phyloP scores from a whole-genome alignment of 371 early-diverging fungal species.

The Lichtheimia ornata region DNA sequence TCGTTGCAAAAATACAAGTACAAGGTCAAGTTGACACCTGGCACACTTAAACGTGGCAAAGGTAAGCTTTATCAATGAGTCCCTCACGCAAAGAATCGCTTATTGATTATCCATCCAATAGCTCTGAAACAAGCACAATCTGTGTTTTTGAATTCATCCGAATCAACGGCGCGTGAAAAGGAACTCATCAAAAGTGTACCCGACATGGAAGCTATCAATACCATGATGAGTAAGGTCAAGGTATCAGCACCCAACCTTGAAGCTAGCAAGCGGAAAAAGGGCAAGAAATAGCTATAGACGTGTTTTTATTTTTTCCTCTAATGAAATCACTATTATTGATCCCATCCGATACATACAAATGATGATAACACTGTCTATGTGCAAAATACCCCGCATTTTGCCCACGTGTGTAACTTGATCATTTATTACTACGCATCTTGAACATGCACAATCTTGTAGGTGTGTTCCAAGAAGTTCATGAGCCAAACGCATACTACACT shows the following conservation, averaged over 20 bases:
- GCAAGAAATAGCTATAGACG: constrained; percentile 21
- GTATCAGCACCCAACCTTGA: constrained; percentile 78
- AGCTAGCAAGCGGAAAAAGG: constrained; percentile 64
- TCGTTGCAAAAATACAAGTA: constrained; percentile 91
- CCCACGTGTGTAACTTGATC: no score
- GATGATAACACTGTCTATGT: no score
- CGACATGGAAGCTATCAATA: constrained; percentile 79
- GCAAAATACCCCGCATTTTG: no score
- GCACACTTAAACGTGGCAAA: constrained; percentile 96
- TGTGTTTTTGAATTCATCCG: constrained; percentile 54
- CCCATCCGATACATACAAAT: no score
- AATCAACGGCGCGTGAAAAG: constrained; percentile 67
- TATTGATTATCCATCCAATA: constrained; percentile 6
- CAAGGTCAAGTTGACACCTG: constrained; percentile 95
- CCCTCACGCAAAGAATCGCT: constrained; percentile 44
- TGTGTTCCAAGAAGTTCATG: no score
- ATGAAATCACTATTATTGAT: not conserved
- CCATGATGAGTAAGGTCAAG: constrained; percentile 89
- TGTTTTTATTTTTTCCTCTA: not conserved
- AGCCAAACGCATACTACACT: no score
- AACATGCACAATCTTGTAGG: no score
- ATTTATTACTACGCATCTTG: not conserved
- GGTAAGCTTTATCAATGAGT: constrained; percentile 32
- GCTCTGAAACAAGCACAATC: constrained; percentile 50
- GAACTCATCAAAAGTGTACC: constrained; percentile 83